Conservation (phyloP, 179 eudicot species). For the Camellia oleifera region DNA sequence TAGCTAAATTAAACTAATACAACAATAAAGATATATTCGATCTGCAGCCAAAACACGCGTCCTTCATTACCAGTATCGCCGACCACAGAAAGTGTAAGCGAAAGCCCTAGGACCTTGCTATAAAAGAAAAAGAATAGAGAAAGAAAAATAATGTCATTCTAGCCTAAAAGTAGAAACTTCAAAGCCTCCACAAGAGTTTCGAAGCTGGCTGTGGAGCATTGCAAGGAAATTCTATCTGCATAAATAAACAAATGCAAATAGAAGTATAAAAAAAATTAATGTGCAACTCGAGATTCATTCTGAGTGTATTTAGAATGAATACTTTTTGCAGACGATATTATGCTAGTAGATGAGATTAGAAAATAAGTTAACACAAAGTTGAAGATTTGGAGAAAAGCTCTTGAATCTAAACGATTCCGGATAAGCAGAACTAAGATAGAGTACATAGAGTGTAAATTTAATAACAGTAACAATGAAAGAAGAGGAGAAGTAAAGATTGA, state of each 20-base stretch:
- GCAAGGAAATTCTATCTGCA: conserved; percentile 19
- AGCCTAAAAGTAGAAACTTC: conserved; percentile 19
- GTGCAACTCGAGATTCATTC: too few species aligned
- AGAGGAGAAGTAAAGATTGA: too few species aligned
- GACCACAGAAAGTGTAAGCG: conserved; percentile 15
- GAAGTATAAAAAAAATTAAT: too few species aligned
- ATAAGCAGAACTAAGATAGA: too few species aligned
- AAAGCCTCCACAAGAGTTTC: conserved; percentile 4
- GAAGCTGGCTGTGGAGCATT: conserved; percentile 32
- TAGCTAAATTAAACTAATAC: conserved; percentile 3
- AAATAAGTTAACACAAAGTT: too few species aligned
- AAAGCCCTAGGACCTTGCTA: not conserved
- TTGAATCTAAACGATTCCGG: too few species aligned
- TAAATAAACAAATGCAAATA: conserved; percentile 6
- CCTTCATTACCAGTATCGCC: conserved; percentile 16
- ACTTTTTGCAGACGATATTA: too few species aligned
- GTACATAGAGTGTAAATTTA: too few species aligned
- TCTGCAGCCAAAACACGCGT: conserved; percentile 3
- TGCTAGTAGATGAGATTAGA: too few species aligned
- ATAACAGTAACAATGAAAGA: too few species aligned
- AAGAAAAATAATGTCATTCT: not conserved
- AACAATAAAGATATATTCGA: not conserved
- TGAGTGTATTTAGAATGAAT: too few species aligned
- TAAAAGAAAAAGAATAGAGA: not conserved
- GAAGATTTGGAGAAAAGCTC: too few species aligned